Base-by-base conservation (phyloP, 148 eudicot genomes). In the Camellia granthamiana region DNA sequence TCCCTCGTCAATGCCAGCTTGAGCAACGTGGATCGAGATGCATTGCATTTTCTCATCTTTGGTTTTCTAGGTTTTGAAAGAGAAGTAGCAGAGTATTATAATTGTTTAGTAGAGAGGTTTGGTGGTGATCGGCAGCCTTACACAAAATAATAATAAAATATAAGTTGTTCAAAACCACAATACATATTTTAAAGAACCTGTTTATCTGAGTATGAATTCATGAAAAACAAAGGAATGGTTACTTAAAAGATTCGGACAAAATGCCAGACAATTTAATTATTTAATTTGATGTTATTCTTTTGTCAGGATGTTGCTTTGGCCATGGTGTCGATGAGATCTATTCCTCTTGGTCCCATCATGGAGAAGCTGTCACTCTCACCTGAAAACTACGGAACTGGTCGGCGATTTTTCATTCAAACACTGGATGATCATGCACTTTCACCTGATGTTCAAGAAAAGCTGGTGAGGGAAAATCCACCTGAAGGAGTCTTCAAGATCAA, bases 371-470 rank as follows among this genome's bases (percentile, higher is more conserved):
- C 87, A 16, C 83, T 93, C 61, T 74, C 98, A 44, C 82, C 90
- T 3, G 94, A 91, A 79, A 96, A 89, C 23, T 93, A 96, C 5
- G 98, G 97, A 30, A 42, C 83, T 8, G 85, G 89, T 15, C 77
- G 89, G 13, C 88, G 99, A 3, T 96, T 85, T 64, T 96, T 88
- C 85, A 88, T 96, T 68, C 99, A 96, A 77, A 93, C 98, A 30
- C 80, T 93, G 56, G 98, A 96, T 51, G 99, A 96, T 85, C 90
- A 88, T 72, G 98, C 95, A 18, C 95, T 96, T 44, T 93, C 97
- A 19, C 95, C 99, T 0, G 99, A 95, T 65, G 90, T 90, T 74
- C 99, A 96, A 83, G 99, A 96, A 82, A 96, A 92, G 90, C 91
- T 96, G 65, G 98, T 93, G 38, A 84, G 98, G 75, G 99, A 93